Evolutionary conservation across 2,329 filamentous ascomycete genomes (phyloP), one percentile per base, ranked within the genome.

Genomic region (Aspergillus tanneri): DNA sequence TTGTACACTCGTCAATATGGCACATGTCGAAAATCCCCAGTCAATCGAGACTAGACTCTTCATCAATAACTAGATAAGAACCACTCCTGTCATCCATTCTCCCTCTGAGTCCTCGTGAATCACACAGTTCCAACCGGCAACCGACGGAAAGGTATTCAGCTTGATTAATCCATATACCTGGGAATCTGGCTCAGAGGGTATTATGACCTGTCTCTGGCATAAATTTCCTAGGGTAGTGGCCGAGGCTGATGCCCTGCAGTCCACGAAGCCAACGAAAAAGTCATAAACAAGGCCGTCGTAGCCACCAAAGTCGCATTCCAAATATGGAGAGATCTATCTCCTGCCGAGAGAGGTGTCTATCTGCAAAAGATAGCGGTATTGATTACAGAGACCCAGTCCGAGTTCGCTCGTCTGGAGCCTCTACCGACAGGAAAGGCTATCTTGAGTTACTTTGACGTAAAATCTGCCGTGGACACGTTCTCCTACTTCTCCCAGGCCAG

Each of bases 231-330:
- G n/a, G n/a, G n/a, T n/a, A n/a, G n/a, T n/a, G n/a, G n/a, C n/a
- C n/a, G n/a, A n/a, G n/a, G n/a, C n/a, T n/a, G n/a, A n/a, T n/a
- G n/a, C n/a, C 21, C 18, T 21, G 11, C 44, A 68, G 65, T 69
- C 35, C 56, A 60, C 22, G 64, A 69, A 57, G 67, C 67, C 22
- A 54, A 52, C 18, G 56, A 51, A 42, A 35, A 63, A 42, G 69
- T 72, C 36, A 64, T 65, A 14, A 58, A 72, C 44, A 56, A 59
- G 19, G 70, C 70, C 8, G 69, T 72, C 18, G 59, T 59, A 18
- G 67, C 67, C 59, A 23, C 38, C 66, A 61, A 66, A 42, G 61
- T 61, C 11, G 68, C 70, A 3, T 70, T 70, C 45, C 66, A 68
- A 23, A 54, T 65, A 22, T 73, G 69, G 69, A 60, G 63, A 12